Evolutionary conservation across 2,329 filamentous ascomycete species (phyloP), one percentile per base, ranked within the genome.

Genomic region (Penicillium sp.): DNA sequence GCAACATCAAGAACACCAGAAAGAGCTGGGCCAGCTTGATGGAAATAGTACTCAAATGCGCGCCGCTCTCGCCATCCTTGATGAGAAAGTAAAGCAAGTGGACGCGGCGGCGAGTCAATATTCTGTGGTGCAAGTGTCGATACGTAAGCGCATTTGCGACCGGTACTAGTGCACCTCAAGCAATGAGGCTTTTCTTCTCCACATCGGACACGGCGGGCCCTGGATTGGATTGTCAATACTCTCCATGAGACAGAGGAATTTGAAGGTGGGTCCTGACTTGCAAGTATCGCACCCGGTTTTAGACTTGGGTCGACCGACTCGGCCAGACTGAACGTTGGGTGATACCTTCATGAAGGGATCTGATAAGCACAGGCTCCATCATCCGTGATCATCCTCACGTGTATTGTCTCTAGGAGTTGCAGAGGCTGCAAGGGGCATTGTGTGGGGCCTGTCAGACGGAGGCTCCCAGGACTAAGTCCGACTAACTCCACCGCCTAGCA

Each of bases 11-110:
- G 48, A 7, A 61, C 57, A 2, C 69, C 68, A 1, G 65, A 62
- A 19, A 70, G 59, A 9, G 60, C 53, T 3, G 65, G 66, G 2
- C 62, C 66, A 2, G 59, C 63, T 22, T 58, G 52, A 37, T 71
- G 58, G 24, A 69, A 63, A 44, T 69, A 72, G 41, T 60, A 68
- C 14, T 66, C 62, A 41, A 71, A 71, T 5, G 69, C 68, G 29
- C 66, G 65, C 29, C 63, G 57, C 53, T 72, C 69, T 41, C 57
- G 55, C 29, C 16, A 53, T 47, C 47, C 59, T 48, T 41, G 52
- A 22, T 52, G 53, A 8, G 48, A 60, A 24, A 46, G 56, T 1
- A 37, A 16, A 26, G 50, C 33, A 13, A 54, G 22, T 39, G 52
- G 52, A 7, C 46, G 24, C 43, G 47, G 48, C 8, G 55, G 56